Base-by-base conservation (phyloP, 1,284 basidiomycete genomes). In the Volvariella surrecta region DNA sequence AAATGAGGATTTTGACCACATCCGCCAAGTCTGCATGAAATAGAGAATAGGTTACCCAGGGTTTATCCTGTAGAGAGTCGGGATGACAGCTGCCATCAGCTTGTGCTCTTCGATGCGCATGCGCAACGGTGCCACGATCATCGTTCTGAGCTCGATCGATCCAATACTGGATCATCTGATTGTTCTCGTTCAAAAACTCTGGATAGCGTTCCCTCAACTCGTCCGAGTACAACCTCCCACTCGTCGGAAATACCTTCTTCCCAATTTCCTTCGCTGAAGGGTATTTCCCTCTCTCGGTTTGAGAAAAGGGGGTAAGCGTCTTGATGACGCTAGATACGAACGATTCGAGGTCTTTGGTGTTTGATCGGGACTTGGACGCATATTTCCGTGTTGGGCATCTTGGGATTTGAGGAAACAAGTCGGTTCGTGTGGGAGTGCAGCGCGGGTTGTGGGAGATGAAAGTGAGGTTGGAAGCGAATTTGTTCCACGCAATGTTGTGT, bases 401-500 rank as follows among this genome's bases (percentile, higher is more conserved):
- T 6, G 24, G 24, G 1, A 50, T 15, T 3, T 51, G 51, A 10
- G 54, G 38, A 21, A 54, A 49, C 7, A 61, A 44, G n/a, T 55
- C 58, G 0, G 54, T 58, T 3, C 35, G 43, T 6, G 41, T 52
- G 17, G 60, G 59, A 1, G 57, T 60, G 31, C 48, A 40, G 0
- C 46, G 44, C 7, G 45, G 51, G 43, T 64, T 55, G 7, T 63
- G 52, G 18, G 38, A 42, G 2, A 60, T 47, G 47, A 58, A 60
- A 39, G 50, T 51, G 48, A 61, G 53, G 48, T 62, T 53, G 10
- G 54, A 49, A 3, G 58, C 46, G 10, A 64, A 40, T 1, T 52
- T 48, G 16, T 55, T 48, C 61, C 62, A 66, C 2, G 61, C 58
- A 34, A 63, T 58, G 40, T 59, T 60, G 43, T 62, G 62, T 18